phyloP scores from a whole-genome alignment of 1,284 basidiomycete species.

The Tremellales sp. region DNA sequence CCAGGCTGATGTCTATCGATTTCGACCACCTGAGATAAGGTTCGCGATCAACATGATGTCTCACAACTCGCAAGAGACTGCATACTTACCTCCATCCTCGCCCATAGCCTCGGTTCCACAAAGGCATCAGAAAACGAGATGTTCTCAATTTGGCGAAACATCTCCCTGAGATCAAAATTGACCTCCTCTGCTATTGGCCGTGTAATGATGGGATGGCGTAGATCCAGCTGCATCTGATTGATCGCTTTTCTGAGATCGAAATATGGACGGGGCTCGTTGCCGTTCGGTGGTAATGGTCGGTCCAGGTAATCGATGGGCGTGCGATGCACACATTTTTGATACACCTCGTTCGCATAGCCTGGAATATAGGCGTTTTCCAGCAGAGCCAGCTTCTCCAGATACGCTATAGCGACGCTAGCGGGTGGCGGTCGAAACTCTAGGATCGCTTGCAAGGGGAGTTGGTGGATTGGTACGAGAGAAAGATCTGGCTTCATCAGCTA shows the following conservation, averaged over 20 bases:
- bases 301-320: constrained; percentile 36
- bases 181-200: not conserved
- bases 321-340: constrained; percentile 16
- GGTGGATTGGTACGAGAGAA: constrained; percentile 62
- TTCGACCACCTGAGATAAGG: constrained; percentile 41
- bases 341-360: constrained; percentile 28
- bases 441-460: constrained; percentile 72
- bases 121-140: constrained; percentile 55
- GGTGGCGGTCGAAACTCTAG: constrained; percentile 65
- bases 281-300: constrained; percentile 47
- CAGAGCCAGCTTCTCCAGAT: constrained; percentile 66
- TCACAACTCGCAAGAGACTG: no score
- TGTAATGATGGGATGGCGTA: constrained; percentile 5
- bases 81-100: constrained; percentile 52
- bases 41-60: constrained; percentile 6
- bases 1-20: constrained; percentile 45
- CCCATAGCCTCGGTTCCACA: constrained; percentile 49
- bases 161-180: constrained; percentile 6
- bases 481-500: constrained; percentile 55
- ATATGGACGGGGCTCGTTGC: constrained; percentile 43
- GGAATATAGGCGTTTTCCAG: constrained; percentile 46
- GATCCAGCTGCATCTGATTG: constrained; percentile 56
- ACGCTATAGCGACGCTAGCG: constrained; percentile 60
- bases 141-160: constrained; percentile 19
- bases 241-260: constrained; percentile 62